A percentile compares a stretch with the other conserved stretches of the same genome.
Evolutionary conservation across 768 basidiomycete genomes (phyloP).

Genomic region (Gloeostereum incarnatum): DNA sequence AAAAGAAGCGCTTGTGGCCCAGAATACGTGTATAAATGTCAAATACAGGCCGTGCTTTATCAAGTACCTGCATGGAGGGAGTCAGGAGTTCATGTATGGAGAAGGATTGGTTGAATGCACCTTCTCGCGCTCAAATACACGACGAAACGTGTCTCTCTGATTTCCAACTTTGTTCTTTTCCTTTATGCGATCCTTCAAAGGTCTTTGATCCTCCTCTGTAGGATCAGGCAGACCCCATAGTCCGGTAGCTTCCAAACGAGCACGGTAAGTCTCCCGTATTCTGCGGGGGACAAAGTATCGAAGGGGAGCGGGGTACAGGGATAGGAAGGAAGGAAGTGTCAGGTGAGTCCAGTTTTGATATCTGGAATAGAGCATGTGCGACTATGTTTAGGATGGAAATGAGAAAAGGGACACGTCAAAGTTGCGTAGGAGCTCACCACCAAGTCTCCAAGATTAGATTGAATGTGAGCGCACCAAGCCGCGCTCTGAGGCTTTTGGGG

Average conservation of each 20-base stretch:
- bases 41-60: constrained; percentile 47
- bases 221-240: constrained; percentile 45
- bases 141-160: constrained; percentile 28
- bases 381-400: too few relatives aligned
- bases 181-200: constrained; percentile 21
- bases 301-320: constrained; percentile 56
- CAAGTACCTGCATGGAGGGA: constrained; percentile 34
- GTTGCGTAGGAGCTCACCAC: constrained; percentile 37
- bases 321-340: constrained; percentile 44
- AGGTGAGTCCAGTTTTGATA: constrained; percentile 53
- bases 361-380: constrained; percentile 53
- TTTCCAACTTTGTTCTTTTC: constrained; percentile 19
- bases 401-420: constrained; percentile 5
- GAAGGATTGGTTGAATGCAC: constrained; percentile 25
- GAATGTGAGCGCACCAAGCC: constrained; percentile 61
- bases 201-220: constrained; percentile 33
- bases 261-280: constrained; percentile 44
- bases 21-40: constrained; percentile 53
- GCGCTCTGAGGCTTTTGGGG: constrained; percentile 41
- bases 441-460: constrained; percentile 58
- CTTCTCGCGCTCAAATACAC: constrained; percentile 58
- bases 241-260: constrained; percentile 52
- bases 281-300: constrained; percentile 65
- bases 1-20: constrained; percentile 39
- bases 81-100: neutral